A percentile compares a stretch with the other conserved stretches of the same genome.
Conservation (phyloP, 139 green algal species). For the Tetradesmus lagerheimii region DNA sequence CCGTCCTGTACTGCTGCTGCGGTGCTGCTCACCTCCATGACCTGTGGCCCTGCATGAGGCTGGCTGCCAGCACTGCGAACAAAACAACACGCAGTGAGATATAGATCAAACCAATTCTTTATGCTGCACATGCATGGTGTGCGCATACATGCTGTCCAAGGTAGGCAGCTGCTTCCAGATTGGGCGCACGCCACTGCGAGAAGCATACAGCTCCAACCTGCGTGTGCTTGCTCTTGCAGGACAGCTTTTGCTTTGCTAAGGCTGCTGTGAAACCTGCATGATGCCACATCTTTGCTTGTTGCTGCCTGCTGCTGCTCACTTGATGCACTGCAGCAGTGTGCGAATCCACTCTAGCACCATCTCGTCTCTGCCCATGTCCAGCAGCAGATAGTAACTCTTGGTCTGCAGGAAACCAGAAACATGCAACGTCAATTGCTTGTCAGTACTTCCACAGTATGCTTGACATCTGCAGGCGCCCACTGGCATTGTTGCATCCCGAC, state of each 20-base stretch:
- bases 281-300: background rate
- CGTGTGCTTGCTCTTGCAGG: background rate
- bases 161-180: background rate
- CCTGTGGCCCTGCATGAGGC: slow-evolving; percentile 21
- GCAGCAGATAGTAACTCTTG: slow-evolving; percentile 71
- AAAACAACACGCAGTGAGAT: background rate
- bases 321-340: slow-evolving; percentile 64
- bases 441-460: background rate
- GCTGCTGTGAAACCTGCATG: background rate
- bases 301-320: slow-evolving; percentile 51
- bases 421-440: background rate
- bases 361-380: slow-evolving; percentile 70
- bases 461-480: too few species aligned
- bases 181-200: background rate
- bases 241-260: background rate
- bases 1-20: background rate
- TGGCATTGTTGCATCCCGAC: background rate
- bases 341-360: slow-evolving; percentile 59
- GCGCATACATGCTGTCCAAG: background rate
- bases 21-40: slow-evolving; percentile 14
- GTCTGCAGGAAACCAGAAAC: slow-evolving; percentile 20
- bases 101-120: background rate
- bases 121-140: background rate
- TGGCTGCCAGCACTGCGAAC: slow-evolving; percentile 38
- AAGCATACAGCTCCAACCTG: background rate